phyloP scores from a whole-genome alignment of 2,329 filamentous ascomycete genomes.

The Xylariaceae sp. region DNA sequence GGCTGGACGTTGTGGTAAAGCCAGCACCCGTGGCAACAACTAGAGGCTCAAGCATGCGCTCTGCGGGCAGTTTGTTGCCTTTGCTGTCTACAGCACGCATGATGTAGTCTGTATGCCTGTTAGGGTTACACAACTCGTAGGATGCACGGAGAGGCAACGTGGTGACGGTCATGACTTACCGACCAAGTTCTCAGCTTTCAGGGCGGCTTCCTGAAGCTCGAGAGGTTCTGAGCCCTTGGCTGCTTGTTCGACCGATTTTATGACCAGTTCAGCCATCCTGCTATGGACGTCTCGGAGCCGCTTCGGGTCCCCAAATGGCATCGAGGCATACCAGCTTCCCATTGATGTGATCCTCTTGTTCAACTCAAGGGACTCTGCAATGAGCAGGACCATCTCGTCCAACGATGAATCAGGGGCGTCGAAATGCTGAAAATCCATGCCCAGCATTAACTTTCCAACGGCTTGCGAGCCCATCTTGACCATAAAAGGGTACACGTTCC shows the following conservation, averaged over 20 bases:
- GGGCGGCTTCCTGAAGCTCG: conserved; percentile 45
- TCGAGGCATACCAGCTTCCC: conserved; percentile 51
- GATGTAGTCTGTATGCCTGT: conserved; percentile 41
- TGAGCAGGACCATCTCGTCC: conserved; percentile 47
- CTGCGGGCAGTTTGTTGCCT: conserved; percentile 49
- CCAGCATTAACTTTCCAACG: conserved; percentile 42
- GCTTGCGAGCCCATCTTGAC: conserved; percentile 45
- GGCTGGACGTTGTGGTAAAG: conserved; percentile 56
- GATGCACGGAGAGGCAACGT: not conserved
- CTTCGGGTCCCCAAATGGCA: conserved; percentile 56
- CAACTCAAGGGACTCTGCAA: conserved; percentile 48
- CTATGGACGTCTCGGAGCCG: conserved; percentile 33
- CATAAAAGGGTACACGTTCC: conserved; percentile 49
- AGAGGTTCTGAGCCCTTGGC: conserved; percentile 37
- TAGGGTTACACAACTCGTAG: not conserved
- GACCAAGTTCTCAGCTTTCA: conserved; percentile 42
- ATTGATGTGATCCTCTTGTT: conserved; percentile 56
- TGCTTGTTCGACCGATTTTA: conserved; percentile 36
- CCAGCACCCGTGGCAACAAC: conserved; percentile 54
- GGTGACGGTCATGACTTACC: conserved; percentile 13
- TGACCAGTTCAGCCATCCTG: conserved; percentile 35
- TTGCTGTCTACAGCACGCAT: conserved; percentile 50
- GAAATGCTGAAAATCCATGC: conserved; percentile 45
- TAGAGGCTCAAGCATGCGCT: conserved; percentile 37
- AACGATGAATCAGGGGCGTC: conserved; percentile 40